Base-by-base conservation (phyloP, 2,329 filamentous ascomycete genomes). In the Septoria linicola region DNA sequence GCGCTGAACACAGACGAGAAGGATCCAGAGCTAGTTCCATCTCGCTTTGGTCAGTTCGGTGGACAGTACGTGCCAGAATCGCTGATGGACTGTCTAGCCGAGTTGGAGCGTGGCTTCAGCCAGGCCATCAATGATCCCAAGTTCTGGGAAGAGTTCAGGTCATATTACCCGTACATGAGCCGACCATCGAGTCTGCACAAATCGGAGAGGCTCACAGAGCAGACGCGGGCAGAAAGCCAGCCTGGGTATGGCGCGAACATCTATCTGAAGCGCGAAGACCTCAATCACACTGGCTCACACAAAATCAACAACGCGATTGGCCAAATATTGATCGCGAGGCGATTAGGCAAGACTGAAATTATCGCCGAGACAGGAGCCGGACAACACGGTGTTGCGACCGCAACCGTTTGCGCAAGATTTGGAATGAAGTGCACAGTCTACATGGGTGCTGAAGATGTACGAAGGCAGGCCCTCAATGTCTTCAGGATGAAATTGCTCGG, bases 231-330 rank as follows among this genome's bases (percentile, higher is more conserved):
- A 25, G 43, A 57, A 11, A 51, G 57, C 17, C 54, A 60, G 31
- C 51, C 59, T 8, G 90, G 89, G 41, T 89, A 90, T 19, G 93
- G 93, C 54, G 92, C 93, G 41, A 95, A 90, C 67, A 95, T 99
- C 75, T 99, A 92, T 86, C 76, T 99, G 61, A 99, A 99, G 81
- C 84, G 93, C 63, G 93, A 99, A 74, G 93, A 99, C 69, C 77
- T 97, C 50, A 97, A 97, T 73, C 93, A 99, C 70, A 97, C 93
- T 7, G 93, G 93, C 60, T 95, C 88, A 57, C 93, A 99, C 80
- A 99, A 99, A 81, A 97, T 99, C 78, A 99, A 99, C 78, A 99
- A 99, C 66, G 93, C 93, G 0, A 77, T 99, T 7, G 93, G 93
- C 2, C 93, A 99, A 72, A 84, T 96, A 41, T 80, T 99, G 11